A percentile compares a stretch with the other conserved stretches of the same genome.
Evolutionary conservation across 495 filamentous ascomycete genomes (phyloP).

Genomic region (Astrothelium subdiscretum): DNA sequence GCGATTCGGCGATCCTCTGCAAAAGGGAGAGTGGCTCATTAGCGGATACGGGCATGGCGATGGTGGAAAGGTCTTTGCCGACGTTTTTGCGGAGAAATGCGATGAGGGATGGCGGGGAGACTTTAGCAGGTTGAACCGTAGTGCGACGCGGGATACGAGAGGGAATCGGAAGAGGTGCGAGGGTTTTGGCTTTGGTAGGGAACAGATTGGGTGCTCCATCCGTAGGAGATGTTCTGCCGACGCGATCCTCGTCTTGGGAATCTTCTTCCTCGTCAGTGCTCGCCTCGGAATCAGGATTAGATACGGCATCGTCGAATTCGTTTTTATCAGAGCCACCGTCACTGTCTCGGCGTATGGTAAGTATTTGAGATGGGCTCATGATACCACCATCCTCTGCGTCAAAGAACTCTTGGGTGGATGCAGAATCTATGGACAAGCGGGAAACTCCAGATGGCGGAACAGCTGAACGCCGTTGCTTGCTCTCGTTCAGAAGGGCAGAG

Average conservation of each 20-base stretch:
- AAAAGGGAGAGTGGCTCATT: constrained; percentile 87
- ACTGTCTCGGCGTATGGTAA: constrained; percentile 57
- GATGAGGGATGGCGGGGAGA: constrained; percentile 78
- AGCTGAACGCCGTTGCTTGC: constrained; percentile 57
- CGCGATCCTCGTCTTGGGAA: constrained; percentile 28
- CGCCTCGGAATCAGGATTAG: constrained; percentile 50
- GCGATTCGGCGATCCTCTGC: constrained; percentile 74
- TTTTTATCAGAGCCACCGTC: constrained; percentile 34
- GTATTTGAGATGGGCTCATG: constrained; percentile 49
- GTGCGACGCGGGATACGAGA: constrained; percentile 49
- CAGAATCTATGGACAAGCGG: constrained; percentile 70
- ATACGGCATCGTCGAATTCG: constrained; percentile 28
- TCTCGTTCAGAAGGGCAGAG: constrained; percentile 58
- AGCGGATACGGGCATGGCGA: constrained; percentile 92
- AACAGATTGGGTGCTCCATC: constrained; percentile 45
- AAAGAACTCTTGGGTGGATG: constrained; percentile 80
- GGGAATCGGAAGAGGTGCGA: constrained; percentile 66
- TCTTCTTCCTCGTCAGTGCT: constrained; percentile 43
- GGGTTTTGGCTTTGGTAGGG: constrained; percentile 59
- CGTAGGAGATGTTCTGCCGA: constrained; percentile 27
- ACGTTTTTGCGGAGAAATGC: constrained; percentile 94
- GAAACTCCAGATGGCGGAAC: constrained; percentile 34
- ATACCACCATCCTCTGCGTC: constrained; percentile 65
- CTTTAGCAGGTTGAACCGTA: constrained; percentile 58
- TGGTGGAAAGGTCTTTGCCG: constrained; percentile 89